A percentile compares a stretch with the other conserved stretches of the same genome.
These are phyloP conservation scores for Linderniella brevidens DNA, from an alignment of 257 asterid genomes.

Conservation along the genomic window DNA sequence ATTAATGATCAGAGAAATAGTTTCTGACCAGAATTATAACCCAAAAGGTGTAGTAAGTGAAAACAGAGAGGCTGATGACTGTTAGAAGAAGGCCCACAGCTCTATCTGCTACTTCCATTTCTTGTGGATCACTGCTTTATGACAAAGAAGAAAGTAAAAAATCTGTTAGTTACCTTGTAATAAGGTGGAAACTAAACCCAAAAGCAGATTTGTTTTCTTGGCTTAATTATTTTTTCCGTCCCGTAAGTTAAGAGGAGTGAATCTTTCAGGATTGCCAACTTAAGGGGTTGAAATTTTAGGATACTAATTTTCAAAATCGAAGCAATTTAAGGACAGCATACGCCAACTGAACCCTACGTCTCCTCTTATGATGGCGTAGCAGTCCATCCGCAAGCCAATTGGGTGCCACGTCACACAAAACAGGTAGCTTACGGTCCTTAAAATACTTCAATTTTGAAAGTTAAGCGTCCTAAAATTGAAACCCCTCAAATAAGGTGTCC, in stretches of 20 bases:
- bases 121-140: conserved; percentile 9
- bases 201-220: too few relatives aligned
- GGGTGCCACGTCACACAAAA: background rate
- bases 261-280: too few relatives aligned
- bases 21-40: conserved; percentile 66
- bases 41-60: conserved; percentile 90
- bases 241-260: too few relatives aligned
- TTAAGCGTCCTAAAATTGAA: background rate
- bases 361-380: too few relatives aligned
- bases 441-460: background rate
- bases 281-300: too few relatives aligned
- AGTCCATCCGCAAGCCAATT: too few relatives aligned
- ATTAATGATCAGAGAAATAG: background rate
- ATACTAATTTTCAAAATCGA: too few relatives aligned
- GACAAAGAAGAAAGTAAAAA: background rate
- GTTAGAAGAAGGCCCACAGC: conserved; percentile 66
- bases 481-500: background rate
- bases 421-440: background rate
- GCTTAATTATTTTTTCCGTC: too few relatives aligned
- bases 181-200: background rate
- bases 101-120: conserved; percentile 70
- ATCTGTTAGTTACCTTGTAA: background rate
- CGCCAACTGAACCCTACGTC: too few relatives aligned
- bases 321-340: too few relatives aligned
- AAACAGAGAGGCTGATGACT: conserved; percentile 53